A percentile compares a stretch with the other conserved stretches of the same genome.
Evolutionary conservation across 2,329 filamentous ascomycete species (phyloP).

Genomic region (Aspergillus nomiae): DNA sequence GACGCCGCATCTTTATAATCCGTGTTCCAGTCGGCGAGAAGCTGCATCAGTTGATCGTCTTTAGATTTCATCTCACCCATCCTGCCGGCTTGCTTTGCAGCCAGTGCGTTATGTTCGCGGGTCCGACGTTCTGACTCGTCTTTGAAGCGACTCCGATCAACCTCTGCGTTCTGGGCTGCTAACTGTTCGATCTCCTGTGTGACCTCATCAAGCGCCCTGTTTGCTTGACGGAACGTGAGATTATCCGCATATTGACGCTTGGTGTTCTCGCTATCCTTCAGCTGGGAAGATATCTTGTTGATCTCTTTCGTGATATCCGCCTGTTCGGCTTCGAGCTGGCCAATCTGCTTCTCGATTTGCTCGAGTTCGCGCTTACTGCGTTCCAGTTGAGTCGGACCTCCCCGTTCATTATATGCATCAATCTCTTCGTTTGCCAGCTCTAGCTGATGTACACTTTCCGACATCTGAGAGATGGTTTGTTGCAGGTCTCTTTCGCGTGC

Average conservation of each 20-base stretch:
- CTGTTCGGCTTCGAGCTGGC: slow-evolving; percentile 68
- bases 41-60: slow-evolving; percentile 73
- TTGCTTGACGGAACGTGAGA: slow-evolving; percentile 76
- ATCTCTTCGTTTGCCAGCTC: slow-evolving; percentile 76
- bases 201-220: slow-evolving; percentile 68
- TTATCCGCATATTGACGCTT: slow-evolving; percentile 90
- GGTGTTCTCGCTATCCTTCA: slow-evolving; percentile 76
- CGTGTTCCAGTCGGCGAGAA: slow-evolving; percentile 78
- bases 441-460: slow-evolving; percentile 75
- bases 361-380: slow-evolving; percentile 70
- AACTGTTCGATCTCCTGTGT: slow-evolving; percentile 71
- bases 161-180: slow-evolving; percentile 75
- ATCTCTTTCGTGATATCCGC: slow-evolving; percentile 66
- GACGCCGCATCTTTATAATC: slow-evolving; percentile 81
- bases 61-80: slow-evolving; percentile 81
- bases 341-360: slow-evolving; percentile 66
- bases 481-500: slow-evolving; percentile 72
- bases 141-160: slow-evolving; percentile 75
- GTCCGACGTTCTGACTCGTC: slow-evolving; percentile 70
- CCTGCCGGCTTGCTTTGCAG: slow-evolving; percentile 72
- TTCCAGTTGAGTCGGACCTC: slow-evolving; percentile 71
- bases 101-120: slow-evolving; percentile 66
- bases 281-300: slow-evolving; percentile 75
- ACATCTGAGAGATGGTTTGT: slow-evolving; percentile 69
- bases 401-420: slow-evolving; percentile 73